Conservation (phyloP, 352 stramenopile species). For the Thraustochytrium striatum region DNA sequence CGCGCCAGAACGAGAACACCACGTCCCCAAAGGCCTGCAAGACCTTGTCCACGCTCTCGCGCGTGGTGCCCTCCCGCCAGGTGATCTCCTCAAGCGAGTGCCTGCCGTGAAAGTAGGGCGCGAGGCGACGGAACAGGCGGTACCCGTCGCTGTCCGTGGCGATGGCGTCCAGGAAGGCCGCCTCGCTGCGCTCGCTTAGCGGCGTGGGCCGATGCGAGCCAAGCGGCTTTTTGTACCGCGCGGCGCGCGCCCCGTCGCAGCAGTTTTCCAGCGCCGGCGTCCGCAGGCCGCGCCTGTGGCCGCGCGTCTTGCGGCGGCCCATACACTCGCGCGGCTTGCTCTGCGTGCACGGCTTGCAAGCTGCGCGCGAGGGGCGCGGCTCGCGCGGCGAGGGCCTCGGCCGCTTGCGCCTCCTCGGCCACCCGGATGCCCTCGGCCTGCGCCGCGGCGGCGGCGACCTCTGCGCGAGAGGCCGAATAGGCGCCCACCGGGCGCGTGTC, state of each 20-base stretch:
- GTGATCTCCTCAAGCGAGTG: slow-evolving; percentile 6
- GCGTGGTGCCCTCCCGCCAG: slow-evolving; percentile 17
- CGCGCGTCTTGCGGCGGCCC: not conserved
- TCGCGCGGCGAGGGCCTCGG: not conserved
- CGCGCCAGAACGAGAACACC: not conserved
- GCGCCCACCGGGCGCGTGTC: not conserved
- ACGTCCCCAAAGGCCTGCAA: not conserved
- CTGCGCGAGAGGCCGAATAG: not conserved
- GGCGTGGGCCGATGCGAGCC: not conserved
- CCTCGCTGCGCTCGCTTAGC: not conserved
- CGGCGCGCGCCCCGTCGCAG: too few relatives aligned
- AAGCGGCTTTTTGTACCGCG: not conserved
- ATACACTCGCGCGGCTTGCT: not conserved
- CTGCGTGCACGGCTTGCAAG: not conserved
- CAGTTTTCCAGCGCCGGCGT: too few relatives aligned
- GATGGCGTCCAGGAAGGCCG: slow-evolving; percentile 9
- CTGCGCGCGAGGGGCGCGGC: not conserved
- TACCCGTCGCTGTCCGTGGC: not conserved
- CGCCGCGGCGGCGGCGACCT: not conserved
- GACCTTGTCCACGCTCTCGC: not conserved
- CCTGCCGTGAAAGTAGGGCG: slow-evolving; percentile 28
- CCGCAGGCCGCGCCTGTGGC: not conserved
- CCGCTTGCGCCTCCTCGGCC: not conserved
- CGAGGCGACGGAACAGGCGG: slow-evolving; percentile 13
- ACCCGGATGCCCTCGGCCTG: not conserved